phyloP scores from a whole-genome alignment of 495 filamentous ascomycete species.

The Cercophora samala region DNA sequence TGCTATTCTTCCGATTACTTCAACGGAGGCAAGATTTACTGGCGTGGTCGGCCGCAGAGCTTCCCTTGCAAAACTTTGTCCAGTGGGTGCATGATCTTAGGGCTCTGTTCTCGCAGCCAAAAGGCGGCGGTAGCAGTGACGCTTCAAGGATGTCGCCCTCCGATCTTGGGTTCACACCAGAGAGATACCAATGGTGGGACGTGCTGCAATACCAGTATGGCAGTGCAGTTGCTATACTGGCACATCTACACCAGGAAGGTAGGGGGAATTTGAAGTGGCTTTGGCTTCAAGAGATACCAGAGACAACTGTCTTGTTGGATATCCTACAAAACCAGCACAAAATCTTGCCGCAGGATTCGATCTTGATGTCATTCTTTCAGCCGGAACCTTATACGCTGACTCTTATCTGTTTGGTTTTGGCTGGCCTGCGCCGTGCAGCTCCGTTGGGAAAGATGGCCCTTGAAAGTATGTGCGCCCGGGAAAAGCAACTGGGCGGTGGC shows the following conservation, averaged over 20 bases:
- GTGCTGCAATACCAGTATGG: slow-evolving; percentile 15
- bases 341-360: not conserved
- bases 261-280: slow-evolving; percentile 19
- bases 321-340: slow-evolving; percentile 5
- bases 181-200: slow-evolving; percentile 19
- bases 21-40: slow-evolving; percentile 10
- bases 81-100: slow-evolving; percentile 19
- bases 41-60: slow-evolving; percentile 17
- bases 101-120: slow-evolving; percentile 10
- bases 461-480: slow-evolving; percentile 15
- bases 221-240: slow-evolving; percentile 11
- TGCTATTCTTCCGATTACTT: slow-evolving; percentile 17
- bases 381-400: slow-evolving; percentile 11
- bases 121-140: not conserved
- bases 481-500: not conserved
- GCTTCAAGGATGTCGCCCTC: slow-evolving; percentile 5
- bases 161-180: slow-evolving; percentile 9
- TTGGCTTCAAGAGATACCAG: slow-evolving; percentile 19
- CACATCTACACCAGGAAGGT: slow-evolving; percentile 8
- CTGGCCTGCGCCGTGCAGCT: slow-evolving; percentile 7
- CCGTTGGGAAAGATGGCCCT: slow-evolving; percentile 5
- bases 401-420: slow-evolving; percentile 14
- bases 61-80: slow-evolving; percentile 15
- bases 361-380: slow-evolving; percentile 13
- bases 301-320: slow-evolving; percentile 11